Percentiles rank a stretch among this genome's conserved stretches.
phyloP scores from a whole-genome alignment of 345 rosid genomes.

The Hypericum perforatum region DNA sequence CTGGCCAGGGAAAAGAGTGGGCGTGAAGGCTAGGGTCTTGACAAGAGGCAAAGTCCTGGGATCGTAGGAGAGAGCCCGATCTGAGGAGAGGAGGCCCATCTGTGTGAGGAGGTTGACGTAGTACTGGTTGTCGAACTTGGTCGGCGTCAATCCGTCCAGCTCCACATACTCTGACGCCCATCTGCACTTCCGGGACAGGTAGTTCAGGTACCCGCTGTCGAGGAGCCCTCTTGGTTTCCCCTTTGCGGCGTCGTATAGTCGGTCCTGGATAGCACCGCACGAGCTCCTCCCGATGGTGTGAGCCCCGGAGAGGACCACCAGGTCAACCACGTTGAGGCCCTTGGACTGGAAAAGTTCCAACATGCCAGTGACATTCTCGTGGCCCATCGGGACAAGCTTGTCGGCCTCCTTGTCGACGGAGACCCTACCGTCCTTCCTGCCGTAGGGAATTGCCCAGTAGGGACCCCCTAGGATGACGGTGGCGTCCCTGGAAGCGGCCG shows the following conservation, averaged over 20 bases:
- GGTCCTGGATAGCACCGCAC: conserved; percentile 45
- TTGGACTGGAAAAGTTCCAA: conserved; percentile 58
- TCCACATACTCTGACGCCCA: conserved; percentile 60
- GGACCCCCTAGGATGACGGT: conserved; percentile 46
- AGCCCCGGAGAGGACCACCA: conserved; percentile 76
- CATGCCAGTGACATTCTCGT: conserved; percentile 39
- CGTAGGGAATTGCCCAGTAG: conserved; percentile 63
- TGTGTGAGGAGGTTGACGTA: conserved; percentile 32
- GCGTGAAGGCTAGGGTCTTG: conserved; percentile 19
- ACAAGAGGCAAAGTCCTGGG: conserved; percentile 34
- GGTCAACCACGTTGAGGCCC: conserved; percentile 57
- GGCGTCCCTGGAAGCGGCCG: conserved; percentile 47
- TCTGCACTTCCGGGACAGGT: conserved; percentile 54
- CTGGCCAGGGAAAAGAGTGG: conserved; percentile 26
- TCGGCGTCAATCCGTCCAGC: conserved; percentile 49
- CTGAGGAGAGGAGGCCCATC: conserved; percentile 35
- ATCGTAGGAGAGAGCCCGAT: conserved; percentile 28
- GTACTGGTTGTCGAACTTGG: conserved; percentile 35
- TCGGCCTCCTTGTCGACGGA: conserved; percentile 44
- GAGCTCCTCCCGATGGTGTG: conserved; percentile 61
- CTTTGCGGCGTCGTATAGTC: no score
- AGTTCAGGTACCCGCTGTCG: conserved; percentile 34
- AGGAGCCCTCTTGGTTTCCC: conserved; percentile 38
- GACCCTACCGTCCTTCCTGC: conserved; percentile 54
- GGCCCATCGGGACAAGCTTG: conserved; percentile 45